Percentiles rank a stretch among this genome's conserved stretches.
These are phyloP conservation scores for Prunus fruticosa DNA, from an alignment of 306 rosid species.

Conservation along the genomic window DNA sequence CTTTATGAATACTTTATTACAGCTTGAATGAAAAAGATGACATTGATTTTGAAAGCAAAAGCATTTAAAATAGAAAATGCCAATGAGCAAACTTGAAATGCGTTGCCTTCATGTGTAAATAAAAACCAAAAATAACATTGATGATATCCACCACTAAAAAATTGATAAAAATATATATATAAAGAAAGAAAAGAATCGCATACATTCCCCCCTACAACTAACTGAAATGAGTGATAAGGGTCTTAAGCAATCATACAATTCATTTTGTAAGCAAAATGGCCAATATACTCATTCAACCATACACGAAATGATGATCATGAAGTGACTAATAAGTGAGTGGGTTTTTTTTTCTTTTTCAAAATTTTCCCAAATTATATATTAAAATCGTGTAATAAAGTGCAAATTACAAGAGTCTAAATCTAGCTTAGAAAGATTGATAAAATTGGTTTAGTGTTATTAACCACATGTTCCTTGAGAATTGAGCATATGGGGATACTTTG, in stretches of 20 bases:
- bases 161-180: neutral
- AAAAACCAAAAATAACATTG: neutral
- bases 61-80: neutral
- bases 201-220: slow-evolving; percentile 1
- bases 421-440: neutral
- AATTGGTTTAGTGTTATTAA: neutral
- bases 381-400: neutral
- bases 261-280: slow-evolving; percentile 10
- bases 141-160: neutral
- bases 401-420: neutral
- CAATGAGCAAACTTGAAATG: neutral
- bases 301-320: neutral
- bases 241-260: slow-evolving; percentile 6
- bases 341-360: neutral
- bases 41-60: neutral
- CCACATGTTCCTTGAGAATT: neutral
- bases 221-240: slow-evolving; percentile 33
- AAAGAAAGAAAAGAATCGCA: neutral
- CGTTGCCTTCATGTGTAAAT: neutral
- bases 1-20: no score
- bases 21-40: neutral
- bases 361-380: neutral
- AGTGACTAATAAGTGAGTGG: slow-evolving; percentile 2
- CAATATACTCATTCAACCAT: slow-evolving; percentile 5
- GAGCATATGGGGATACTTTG: slow-evolving; percentile 3